These are phyloP conservation scores for Talaromyces sp. DNA, from an alignment of 2,329 filamentous ascomycete genomes.

Conservation along the genomic window DNA sequence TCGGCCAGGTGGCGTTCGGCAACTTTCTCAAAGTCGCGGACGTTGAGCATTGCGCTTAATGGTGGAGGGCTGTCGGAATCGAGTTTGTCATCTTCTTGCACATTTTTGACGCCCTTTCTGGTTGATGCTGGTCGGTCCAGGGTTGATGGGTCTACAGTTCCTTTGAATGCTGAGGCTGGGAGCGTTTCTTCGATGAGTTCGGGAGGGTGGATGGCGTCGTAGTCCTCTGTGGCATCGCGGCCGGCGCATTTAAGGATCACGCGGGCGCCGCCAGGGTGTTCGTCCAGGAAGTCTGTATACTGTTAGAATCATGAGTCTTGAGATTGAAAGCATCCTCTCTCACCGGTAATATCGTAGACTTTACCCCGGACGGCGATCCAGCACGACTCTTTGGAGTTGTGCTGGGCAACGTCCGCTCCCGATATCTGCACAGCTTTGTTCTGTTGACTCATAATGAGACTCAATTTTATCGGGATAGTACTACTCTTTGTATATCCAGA, in stretches of 20 bases:
- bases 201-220: constrained; percentile 33
- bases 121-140: constrained; percentile 21
- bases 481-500: background rate
- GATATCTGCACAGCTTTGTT: background rate
- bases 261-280: constrained; percentile 33
- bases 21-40: constrained; percentile 38
- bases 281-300: constrained; percentile 29
- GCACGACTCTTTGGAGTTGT: constrained; percentile 47
- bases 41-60: constrained; percentile 33
- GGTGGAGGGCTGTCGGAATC: constrained; percentile 22
- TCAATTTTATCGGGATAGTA: background rate
- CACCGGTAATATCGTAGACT: constrained; percentile 50
- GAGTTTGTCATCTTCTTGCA: background rate
- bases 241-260: constrained; percentile 35
- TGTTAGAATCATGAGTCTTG: background rate
- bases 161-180: constrained; percentile 24
- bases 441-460: background rate
- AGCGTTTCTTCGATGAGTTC: constrained; percentile 31
- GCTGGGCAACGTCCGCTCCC: constrained; percentile 48
- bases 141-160: constrained; percentile 17
- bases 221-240: constrained; percentile 34
- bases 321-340: background rate
- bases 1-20: constrained; percentile 29
- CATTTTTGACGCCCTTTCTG: background rate
- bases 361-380: constrained; percentile 52